phyloP scores from a whole-genome alignment of 768 basidiomycete genomes.

The Polyporus arcularius region DNA sequence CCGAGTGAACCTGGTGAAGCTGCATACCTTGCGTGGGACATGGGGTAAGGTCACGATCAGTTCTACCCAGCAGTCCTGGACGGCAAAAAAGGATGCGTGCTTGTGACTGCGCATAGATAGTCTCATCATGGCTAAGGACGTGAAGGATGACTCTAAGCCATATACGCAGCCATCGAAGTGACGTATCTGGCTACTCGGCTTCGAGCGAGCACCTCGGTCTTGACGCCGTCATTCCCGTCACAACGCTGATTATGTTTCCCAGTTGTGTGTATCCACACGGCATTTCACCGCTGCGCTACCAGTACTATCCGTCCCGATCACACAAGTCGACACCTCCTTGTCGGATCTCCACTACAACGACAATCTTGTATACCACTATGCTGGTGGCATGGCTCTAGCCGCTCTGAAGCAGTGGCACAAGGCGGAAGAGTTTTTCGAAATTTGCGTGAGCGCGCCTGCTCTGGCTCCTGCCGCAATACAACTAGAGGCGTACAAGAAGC shows the following conservation, averaged over 20 bases:
- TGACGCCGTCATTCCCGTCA: too few relatives aligned
- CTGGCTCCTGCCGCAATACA: conserved; percentile 69
- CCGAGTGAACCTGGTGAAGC: too few relatives aligned
- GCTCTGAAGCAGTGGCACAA: conserved; percentile 66
- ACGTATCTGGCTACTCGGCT: too few relatives aligned
- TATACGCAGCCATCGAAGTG: too few relatives aligned
- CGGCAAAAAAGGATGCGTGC: too few relatives aligned
- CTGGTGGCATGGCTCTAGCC: conserved; percentile 67
- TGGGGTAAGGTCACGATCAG: too few relatives aligned
- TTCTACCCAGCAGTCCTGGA: too few relatives aligned
- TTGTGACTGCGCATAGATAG: too few relatives aligned
- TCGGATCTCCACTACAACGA: conserved; percentile 77
- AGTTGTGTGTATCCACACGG: conserved; percentile 60
- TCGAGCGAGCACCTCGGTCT: too few relatives aligned
- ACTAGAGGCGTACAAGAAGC: conserved; percentile 85
- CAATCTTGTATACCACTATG: conserved; percentile 83
- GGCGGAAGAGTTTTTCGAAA: conserved; percentile 81
- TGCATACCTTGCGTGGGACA: too few relatives aligned
- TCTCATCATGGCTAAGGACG: too few relatives aligned
- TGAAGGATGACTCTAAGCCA: too few relatives aligned
- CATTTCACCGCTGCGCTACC: conserved; percentile 60
- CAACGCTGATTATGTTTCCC: background rate
- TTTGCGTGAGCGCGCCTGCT: conserved; percentile 55
- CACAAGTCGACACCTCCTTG: conserved; percentile 57
- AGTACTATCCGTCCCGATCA: conserved; percentile 63